Base-by-base conservation (phyloP, 345 rosid species). In the Arabis hirsuta region DNA sequence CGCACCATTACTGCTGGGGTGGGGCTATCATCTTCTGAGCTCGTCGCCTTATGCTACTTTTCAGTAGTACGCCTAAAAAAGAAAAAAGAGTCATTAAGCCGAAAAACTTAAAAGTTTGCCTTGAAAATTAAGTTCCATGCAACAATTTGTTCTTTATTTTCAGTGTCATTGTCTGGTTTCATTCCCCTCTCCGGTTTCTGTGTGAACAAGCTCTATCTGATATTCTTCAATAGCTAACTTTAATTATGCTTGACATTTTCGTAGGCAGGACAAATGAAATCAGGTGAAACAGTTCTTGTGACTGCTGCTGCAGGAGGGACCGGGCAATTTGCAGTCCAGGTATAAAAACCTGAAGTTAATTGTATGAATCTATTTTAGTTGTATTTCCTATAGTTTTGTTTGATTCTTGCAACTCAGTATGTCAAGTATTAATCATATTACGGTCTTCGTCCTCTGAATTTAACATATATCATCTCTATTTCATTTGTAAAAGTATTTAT, bases 301-400 rank as follows among this genome's bases (percentile, higher is more conserved):
- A 94, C 98, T 74, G 98, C 98, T 67, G 98, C 96, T 73, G 97
- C 96, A 5, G 97, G 98, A 78, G 98, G 98, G 42, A 94, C 98
- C 4, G 98, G 98, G 27, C 98, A 94, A 78, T 94, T 94, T 71
- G 97, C 95, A 45, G 98, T 94, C 50, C 98, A 94, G 98, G 98
- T 94, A 74, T 20, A 56, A 14, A 62, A 27, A 22, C 57, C 65
- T 69, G 41, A 62, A 38, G 20, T 69, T 20, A 7, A 16, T 7
- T 7, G 6, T 14, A 16, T 47, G 47, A 47, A 22, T 42, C 58
- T 47, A 52, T 66, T 34, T 36, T 60, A 39, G 26, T 43, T 27
- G 24, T 60, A 31, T 50, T 44, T 41, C 42, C 11, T 61, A 19
- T 47, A 29, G 16, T 14, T 14, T 43, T 12, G 47, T 43, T 3